Evolutionary conservation across 192 early-diverging fungal species (phyloP), one percentile per base, ranked within the genome.

Genomic region (Gamsiella multidivaricata): DNA sequence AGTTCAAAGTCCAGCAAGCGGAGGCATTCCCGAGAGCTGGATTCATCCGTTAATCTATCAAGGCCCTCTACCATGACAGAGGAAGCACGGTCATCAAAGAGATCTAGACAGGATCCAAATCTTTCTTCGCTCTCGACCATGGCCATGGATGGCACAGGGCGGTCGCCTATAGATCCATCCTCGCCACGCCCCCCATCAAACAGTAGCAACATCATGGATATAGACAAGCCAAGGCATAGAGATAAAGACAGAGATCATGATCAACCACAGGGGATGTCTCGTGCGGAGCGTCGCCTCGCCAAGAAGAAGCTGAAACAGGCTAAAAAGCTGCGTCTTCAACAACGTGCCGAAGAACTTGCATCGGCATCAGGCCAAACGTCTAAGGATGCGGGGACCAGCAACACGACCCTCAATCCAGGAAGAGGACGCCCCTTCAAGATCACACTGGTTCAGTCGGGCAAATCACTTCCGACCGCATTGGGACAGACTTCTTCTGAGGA

Each of bases 371-470:
- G 45, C 6, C 53, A 56, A 7, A 54, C 33, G 51, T 23, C 37
- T 5, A 47, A 54, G 32, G 70, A 73, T 15, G 11, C 10, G 6
- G 55, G 34, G 15, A 2, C 3, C 36, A 46, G 9, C 43, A 8
- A 3, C 14, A 23, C 17, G 10, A n/a, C 4, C 25, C 10, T 31
- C 18, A 20, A 49, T n/a, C 28, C 45, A 25, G 14, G 31, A 26
- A 32, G 52, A 39, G 55, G 54, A 42, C 71, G 64, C 7, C 56
- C 64, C 0, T 22, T 75, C 50, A 75, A 75, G 43, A 60, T 73
- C 23, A 73, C 70, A 17, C 36, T 73, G 41, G 70, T 73, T 1
- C 70, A 73, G 31, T 73, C 70, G 31, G 54, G 62, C 51, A 65
- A 65, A 54, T 32, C 69, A 4, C 22, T 25, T 29, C 50, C 54